Conservation (phyloP, 257 asterid genomes). For the Solanum chiquidenum region DNA sequence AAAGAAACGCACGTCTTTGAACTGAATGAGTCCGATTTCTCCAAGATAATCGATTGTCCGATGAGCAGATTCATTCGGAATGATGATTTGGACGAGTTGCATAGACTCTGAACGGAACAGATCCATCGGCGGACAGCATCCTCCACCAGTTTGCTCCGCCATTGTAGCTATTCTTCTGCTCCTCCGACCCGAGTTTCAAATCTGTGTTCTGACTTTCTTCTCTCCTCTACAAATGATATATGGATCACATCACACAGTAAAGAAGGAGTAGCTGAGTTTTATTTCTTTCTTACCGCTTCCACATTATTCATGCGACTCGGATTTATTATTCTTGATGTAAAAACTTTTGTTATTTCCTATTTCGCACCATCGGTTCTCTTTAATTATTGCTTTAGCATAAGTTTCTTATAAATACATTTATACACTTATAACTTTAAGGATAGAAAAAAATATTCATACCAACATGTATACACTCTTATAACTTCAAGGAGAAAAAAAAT, state of each 20-base stretch:
- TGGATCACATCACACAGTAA: not conserved
- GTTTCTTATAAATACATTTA: not conserved
- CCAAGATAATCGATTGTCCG: slow-evolving; percentile 73
- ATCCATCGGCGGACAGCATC: slow-evolving; percentile 96
- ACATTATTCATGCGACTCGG: slow-evolving; percentile 15
- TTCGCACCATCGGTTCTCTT: not conserved
- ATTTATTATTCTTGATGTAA: not conserved
- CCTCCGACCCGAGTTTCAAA: not conserved
- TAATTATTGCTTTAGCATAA: not conserved
- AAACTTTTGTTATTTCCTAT: not conserved
- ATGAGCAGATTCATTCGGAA: slow-evolving; percentile 90
- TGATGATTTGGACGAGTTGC: slow-evolving; percentile 89
- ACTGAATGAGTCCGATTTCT: slow-evolving; percentile 76
- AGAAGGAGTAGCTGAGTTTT: not conserved
- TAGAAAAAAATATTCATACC: not conserved
- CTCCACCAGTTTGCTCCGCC: slow-evolving; percentile 57
- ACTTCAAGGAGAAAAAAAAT: not conserved
- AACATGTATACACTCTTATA: not conserved
- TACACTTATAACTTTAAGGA: not conserved
- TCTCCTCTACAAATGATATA: not conserved
- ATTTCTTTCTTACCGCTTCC: slow-evolving; percentile 3
- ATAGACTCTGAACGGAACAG: slow-evolving; percentile 94
- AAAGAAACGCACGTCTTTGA: slow-evolving; percentile 60
- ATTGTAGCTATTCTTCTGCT: slow-evolving; percentile 23
- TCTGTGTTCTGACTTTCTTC: slow-evolving; percentile 1